Base-by-base conservation (phyloP, 148 eudicot genomes). In the Rheum nobile region DNA sequence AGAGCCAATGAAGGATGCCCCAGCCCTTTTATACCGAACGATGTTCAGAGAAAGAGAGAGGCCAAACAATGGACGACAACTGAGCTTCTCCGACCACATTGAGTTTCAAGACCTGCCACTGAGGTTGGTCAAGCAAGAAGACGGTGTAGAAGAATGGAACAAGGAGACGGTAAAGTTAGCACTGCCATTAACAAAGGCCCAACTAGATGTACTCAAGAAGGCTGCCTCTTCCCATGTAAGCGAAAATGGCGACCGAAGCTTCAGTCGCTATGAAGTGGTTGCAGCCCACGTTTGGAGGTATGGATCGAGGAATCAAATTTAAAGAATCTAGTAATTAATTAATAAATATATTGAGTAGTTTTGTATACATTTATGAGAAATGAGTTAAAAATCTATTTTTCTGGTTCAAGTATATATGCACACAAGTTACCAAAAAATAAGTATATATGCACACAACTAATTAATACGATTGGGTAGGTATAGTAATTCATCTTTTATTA, bases 21-120 rank as follows among this genome's bases (percentile, higher is more conserved):
- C 88, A 1, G 78, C 9, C 22, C 59, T 77, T 26, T n/a, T n/a
- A n/a, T 84, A 85, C 26, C 77, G 83, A 28, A 74, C 37, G 16
- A 31, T 75, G 4, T 37, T 84, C 37, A 78, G 74, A 28, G 79
- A 80, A 4, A 54, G 81, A 17, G 80, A 82, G 21, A 26, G 34
- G 32, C 69, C 69, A 13, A 63, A 32, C 32, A 19, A 32, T 26
- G n/a, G 4, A 26, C 13, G 37, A 26, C 32, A 11, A 26, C 10
- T 13, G 69, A 63, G 37, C 14, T 32, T 63, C 34, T 63, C 34
- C 1, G 37, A 63, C 32, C 69, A 63, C 6, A 63, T 63, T 63
- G 69, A 63, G 34, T 67, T 47, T 44, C 16, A 14, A 38, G 12
- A 13, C 4, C 55, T 11, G 38, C 65, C 67, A 34, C 3, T 48